Percentiles rank a stretch among this genome's conserved stretches.
Conservation (phyloP, 331 rosid species). For the Saraca asoca region DNA sequence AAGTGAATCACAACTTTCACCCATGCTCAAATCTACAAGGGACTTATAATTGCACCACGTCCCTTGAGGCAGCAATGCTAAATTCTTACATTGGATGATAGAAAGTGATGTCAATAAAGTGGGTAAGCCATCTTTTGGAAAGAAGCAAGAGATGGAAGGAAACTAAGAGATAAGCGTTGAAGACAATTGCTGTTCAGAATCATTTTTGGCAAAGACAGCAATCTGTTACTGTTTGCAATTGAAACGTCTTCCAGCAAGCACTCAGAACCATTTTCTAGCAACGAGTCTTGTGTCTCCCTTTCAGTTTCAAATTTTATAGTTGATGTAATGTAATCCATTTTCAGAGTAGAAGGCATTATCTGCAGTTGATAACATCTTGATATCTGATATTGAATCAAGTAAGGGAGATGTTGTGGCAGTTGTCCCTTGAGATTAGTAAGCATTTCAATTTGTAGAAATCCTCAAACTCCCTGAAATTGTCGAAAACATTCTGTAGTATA, state of each 20-base stretch:
- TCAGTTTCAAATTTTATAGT: neutral
- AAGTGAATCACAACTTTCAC: slow-evolving; percentile 1
- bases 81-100: neutral
- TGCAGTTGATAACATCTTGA: neutral
- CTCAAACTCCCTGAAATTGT: no score
- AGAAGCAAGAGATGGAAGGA: neutral
- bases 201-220: neutral
- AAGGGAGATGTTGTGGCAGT: neutral
- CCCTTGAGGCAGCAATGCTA: neutral
- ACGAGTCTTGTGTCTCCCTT: neutral
- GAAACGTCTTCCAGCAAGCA: neutral
- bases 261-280: neutral
- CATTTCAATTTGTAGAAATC: no score
- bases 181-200: neutral
- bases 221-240: neutral
- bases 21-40: neutral
- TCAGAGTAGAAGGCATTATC: slow-evolving; percentile 1
- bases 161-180: neutral
- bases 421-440: neutral
- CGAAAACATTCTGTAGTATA: no score
- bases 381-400: neutral
- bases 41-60: neutral
- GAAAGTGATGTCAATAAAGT: neutral
- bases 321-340: slow-evolving; percentile 10
- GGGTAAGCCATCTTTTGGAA: slow-evolving; percentile 8